Percentiles rank a stretch among this genome's conserved stretches.
These are phyloP conservation scores for Entomortierella parvispora DNA, from an alignment of 192 early-diverging fungal genomes.

Conservation along the genomic window DNA sequence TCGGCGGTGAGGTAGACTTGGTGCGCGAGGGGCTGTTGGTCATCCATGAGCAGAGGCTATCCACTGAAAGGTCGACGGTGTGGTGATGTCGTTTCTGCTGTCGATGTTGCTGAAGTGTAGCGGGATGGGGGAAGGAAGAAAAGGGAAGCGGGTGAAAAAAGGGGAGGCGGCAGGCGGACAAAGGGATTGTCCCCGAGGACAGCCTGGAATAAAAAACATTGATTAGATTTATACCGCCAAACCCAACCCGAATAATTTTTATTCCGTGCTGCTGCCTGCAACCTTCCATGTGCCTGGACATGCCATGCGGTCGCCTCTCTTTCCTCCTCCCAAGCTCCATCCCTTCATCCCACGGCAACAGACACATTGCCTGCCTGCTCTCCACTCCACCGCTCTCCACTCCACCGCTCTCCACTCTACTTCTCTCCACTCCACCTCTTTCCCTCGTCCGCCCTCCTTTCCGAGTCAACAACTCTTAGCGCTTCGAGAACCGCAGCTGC, in stretches of 20 bases:
- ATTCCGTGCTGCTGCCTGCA: too few relatives aligned
- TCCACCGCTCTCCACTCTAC: too few relatives aligned
- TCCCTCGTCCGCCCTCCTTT: background rate
- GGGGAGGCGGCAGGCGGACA: constrained; percentile 13
- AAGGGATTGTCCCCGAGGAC: background rate
- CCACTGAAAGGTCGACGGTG: background rate
- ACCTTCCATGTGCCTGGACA: too few relatives aligned
- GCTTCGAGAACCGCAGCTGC: background rate
- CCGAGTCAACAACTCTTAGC: background rate
- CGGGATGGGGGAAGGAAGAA: background rate
- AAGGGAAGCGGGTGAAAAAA: constrained; percentile 21
- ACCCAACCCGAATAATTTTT: too few relatives aligned
- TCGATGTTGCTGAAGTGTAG: too few relatives aligned
- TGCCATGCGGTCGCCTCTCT: too few relatives aligned
- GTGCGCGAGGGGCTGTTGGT: constrained; percentile 38
- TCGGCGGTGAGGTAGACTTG: constrained; percentile 57
- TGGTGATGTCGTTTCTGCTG: background rate
- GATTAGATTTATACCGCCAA: too few relatives aligned
- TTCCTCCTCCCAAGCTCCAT: background rate
- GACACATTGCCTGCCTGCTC: too few relatives aligned
- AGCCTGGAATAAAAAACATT: too few relatives aligned
- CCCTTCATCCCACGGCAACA: too few relatives aligned
- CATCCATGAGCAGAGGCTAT: background rate
- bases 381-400: too few relatives aligned
- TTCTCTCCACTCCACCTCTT: background rate